Evolutionary conservation across 352 stramenopile species (phyloP), one percentile per base, ranked within the genome.

Genomic region (Thraustochytrium sp.): DNA sequence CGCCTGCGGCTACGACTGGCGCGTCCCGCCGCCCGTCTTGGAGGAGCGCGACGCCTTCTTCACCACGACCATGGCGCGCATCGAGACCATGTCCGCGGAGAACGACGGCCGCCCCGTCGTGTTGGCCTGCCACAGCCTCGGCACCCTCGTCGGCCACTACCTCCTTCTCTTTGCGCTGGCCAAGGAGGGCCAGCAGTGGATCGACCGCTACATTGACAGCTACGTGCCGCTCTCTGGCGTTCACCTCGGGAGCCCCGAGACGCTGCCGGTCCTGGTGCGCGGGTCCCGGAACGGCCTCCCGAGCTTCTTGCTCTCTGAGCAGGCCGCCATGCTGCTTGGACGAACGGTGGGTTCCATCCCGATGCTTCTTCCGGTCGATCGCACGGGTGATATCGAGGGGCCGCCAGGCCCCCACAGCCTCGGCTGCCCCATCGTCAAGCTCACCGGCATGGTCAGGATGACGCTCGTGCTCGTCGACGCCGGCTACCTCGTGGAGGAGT

Each of bases 21-120:
- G 86, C n/a, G 44, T 88, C 5, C 5, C 63, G 63, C 87, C 87
- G 18, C 55, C 18, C 18, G 82, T 40, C 13, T 65, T 90, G 36
- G 78, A 90, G 87, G 61, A 40, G 23, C 82, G 87, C 36, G 86
- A 89, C 61, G 49, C 82, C 56, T 90, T 89, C 59, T 90, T 90
- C 68, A 87, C 87, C 2, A 56, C 84, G 16, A 90, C 87, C 18
- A 86, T 90, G 36, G 51, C 77, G 37, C 65, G 46, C 8, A 80
- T 89, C 38, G 86, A 89, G 72, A 44, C 76, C 9, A 59, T 90
- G 56, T n/a, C n/a, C n/a, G 88, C 89, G 53, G 40, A 80, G 64
- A 46, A 53, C 26, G 87, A 84, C 3, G 59, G 85, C 21, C 36
- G 74, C 1, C 87, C 86, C 21, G 86, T 90, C 5, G 64, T 88